Evolutionary conservation across 2,329 filamentous ascomycete species (phyloP), one percentile per base, ranked within the genome.

Genomic region (Pseudogymnoascus sp.): DNA sequence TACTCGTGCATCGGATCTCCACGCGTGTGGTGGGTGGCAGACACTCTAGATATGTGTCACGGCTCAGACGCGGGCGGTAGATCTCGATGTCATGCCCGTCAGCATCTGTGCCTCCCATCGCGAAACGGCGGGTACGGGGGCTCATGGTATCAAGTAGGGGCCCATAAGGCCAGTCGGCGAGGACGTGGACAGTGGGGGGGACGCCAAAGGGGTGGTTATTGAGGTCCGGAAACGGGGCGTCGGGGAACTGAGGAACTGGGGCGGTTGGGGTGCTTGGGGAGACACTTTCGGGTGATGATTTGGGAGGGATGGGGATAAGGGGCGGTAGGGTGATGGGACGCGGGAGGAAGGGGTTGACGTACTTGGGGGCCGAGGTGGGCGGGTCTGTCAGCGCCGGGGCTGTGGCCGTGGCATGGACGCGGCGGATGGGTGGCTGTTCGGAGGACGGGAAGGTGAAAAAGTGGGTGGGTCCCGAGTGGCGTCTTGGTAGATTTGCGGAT

Each of bases 301-400:
- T 56, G n/a, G 50, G 11, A 33, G 16, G 50, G n/a, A 56, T 19
- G 6, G 50, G 6, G n/a, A 7, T 19, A 14, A 10, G 8, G 5
- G 16, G n/a, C 10, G 50, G 28, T 19, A 56, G 3, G 8, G 26
- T 56, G 16, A 56, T 28, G n/a, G 50, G 26, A 7, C 26, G 26
- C n/a, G 50, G 16, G n/a, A 33, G 50, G n/a, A 56, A 56, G n/a
- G 50, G 28, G n/a, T 33, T 56, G n/a, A 56, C 26, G 50, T 56
- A 56, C 50, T 33, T 19, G 10, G 26, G 50, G 50, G 4, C 5
- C 14, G 26, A 33, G n/a, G 50, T 33, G 8, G 50, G n/a, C 8
- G n/a, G 16, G n/a, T 33, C n/a, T 19, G n/a, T 28, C 26, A 33
- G 28, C 4, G 24, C 28, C 2, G n/a, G 50, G 26, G 28, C 26